Evolutionary conservation across 257 asterid genomes (phyloP).

Genomic region (Sherardia arvensis): DNA sequence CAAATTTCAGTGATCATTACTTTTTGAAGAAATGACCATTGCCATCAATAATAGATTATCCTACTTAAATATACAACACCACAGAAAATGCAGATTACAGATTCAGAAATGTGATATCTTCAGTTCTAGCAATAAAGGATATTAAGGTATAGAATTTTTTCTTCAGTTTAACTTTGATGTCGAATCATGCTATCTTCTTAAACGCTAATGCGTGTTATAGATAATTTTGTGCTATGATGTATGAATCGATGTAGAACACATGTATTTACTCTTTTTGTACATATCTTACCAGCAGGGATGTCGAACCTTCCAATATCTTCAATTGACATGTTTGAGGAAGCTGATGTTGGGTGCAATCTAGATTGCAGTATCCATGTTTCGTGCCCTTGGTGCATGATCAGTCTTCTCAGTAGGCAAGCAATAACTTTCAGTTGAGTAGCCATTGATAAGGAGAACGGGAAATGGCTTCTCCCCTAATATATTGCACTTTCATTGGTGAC

Average conservation of each 20-base stretch:
- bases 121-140: background rate
- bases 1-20: no score
- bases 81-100: background rate
- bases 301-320: conserved; percentile 47
- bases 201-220: background rate
- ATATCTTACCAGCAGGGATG: conserved; percentile 32
- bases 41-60: no score
- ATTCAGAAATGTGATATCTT: background rate
- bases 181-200: no score
- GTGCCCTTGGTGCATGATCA: conserved; percentile 41
- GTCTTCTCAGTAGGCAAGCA: conserved; percentile 42
- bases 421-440: conserved; percentile 45
- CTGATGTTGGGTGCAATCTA: conserved; percentile 27
- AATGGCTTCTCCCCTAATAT: conserved; percentile 1
- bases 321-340: conserved; percentile 30
- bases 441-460: conserved; percentile 44
- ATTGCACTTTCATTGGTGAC: conserved; percentile 35
- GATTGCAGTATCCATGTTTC: conserved; percentile 38
- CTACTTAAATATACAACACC: background rate
- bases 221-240: background rate
- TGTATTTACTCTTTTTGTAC: no score
- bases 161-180: no score
- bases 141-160: no score
- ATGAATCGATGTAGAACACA: no score
- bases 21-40: background rate